Evolutionary conservation across 106 monocot species (phyloP).

Genomic region (Apostasia shenzhenica): DNA sequence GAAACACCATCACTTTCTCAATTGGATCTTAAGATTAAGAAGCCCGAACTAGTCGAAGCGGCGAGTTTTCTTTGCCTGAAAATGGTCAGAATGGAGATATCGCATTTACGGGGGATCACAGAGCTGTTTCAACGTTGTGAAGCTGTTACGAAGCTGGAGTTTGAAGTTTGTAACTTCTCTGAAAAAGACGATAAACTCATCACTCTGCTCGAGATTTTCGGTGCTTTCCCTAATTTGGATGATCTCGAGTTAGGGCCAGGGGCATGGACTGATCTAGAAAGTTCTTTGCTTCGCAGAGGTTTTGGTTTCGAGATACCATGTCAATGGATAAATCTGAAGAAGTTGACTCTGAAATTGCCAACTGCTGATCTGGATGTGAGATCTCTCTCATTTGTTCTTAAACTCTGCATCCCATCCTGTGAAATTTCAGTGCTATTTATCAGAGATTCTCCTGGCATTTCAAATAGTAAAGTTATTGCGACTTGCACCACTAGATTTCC

Average conservation of each 20-base stretch:
- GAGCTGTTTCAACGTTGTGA: conserved; percentile 10
- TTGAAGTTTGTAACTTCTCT: conserved; percentile 8
- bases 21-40: conserved; percentile 29
- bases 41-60: conserved; percentile 4
- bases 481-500: conserved; percentile 17
- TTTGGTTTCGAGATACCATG: background rate
- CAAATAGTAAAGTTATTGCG: background rate
- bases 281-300: background rate
- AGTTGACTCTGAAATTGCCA: conserved; percentile 23
- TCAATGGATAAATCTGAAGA: conserved; percentile 16
- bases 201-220: conserved; percentile 9
- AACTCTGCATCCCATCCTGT: conserved; percentile 12
- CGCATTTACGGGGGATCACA: conserved; percentile 15
- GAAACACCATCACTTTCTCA: conserved; percentile 25
- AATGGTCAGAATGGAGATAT: conserved; percentile 23
- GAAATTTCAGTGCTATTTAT: conserved; percentile 27
- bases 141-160: conserved; percentile 19
- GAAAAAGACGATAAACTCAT: conserved; percentile 5
- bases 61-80: conserved; percentile 12
- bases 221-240: conserved; percentile 18
- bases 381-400: conserved; percentile 7
- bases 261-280: conserved; percentile 19
- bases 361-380: background rate
- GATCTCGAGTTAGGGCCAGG: conserved; percentile 24
- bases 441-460: background rate